These are phyloP conservation scores for Penicillium diatomitis DNA, from an alignment of 495 filamentous ascomycete species.

Conservation along the genomic window DNA sequence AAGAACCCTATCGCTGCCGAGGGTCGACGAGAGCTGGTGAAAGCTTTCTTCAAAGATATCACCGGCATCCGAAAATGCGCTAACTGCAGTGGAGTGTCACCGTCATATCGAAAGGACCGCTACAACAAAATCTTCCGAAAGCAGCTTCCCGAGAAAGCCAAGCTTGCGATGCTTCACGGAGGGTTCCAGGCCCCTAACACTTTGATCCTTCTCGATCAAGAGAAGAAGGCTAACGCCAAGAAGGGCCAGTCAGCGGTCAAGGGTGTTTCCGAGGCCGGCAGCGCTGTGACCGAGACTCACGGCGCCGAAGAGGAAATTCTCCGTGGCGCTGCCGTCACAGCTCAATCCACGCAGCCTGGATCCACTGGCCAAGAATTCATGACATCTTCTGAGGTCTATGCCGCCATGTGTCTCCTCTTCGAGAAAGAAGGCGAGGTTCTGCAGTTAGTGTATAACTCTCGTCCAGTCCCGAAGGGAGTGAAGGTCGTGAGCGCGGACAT, in stretches of 20 bases:
- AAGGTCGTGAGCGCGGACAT: conserved; percentile 61
- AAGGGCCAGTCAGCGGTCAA: conserved; percentile 18
- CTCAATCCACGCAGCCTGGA: conserved; percentile 19
- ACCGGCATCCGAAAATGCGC: conserved; percentile 54
- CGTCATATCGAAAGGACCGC: conserved; percentile 73
- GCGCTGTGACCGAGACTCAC: conserved; percentile 27
- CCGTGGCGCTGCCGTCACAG: conserved; percentile 30
- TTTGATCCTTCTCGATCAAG: conserved; percentile 36
- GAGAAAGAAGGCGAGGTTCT: conserved; percentile 77
- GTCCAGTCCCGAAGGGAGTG: conserved; percentile 43
- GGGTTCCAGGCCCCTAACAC: conserved; percentile 62
- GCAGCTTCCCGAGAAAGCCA: conserved; percentile 58
- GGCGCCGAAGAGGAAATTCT: conserved; percentile 65
- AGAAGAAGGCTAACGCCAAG: conserved; percentile 25
- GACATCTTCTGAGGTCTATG: conserved; percentile 65
- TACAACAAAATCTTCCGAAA: conserved; percentile 91
- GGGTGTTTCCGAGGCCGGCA: conserved; percentile 8
- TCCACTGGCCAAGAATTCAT: conserved; percentile 53
- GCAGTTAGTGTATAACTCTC: conserved; percentile 70
- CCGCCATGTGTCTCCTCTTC: conserved; percentile 68
- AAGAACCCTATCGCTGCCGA: conserved; percentile 79
- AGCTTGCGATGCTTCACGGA: conserved; percentile 59
- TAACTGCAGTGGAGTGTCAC: conserved; percentile 67
- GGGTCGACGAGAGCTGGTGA: conserved; percentile 62
- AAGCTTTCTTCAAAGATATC: conserved; percentile 69